Evolutionary conservation across 129 eudicot genomes (phyloP), one percentile per base, ranked within the genome.

Genomic region (Calendula officinalis): DNA sequence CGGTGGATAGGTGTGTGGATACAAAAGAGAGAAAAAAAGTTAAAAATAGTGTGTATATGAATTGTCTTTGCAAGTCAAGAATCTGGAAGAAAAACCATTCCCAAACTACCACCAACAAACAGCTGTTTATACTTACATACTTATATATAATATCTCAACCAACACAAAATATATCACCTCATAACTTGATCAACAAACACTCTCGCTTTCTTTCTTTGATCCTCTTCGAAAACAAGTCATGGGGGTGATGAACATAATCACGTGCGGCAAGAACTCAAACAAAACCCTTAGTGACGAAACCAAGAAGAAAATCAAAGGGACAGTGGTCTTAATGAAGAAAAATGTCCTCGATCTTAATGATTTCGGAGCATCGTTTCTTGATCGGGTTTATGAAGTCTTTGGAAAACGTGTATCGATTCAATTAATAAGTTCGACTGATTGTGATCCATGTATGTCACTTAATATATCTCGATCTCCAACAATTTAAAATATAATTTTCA

Each of bases 281-380:
- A 56, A 60, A 12, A 30, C 10, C 8, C 30, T 36, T 12, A 48
- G 34, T 30, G 33, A 44, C 6, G 67, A 34, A n/a, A 2, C 22
- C 4, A 60, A 36, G 35, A 65, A 56, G 39, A 55, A 44, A 62
- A 82, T 86, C 37, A 86, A 53, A 44, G 97, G 92, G 51, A 79
- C 70, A 4, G 87, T 90, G 3, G 78, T 84, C 16, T 64, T 90
- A 49, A 77, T 69, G 87, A 86, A 86, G 86, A 90, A 90, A 65
- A 89, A 84, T 66, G 59, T 80, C 10, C 61, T 90, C 71, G 95
- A 82, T 58, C 44, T 73, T 9, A 64, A 77, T 0, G 85, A 81
- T 66, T 55, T 58, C 7, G 58, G 77, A 1, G 71, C 89, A 8
- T 75, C 91, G 0, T 16, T 90, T 64, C 73, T 86, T 45, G 95